Evolutionary conservation across 2,329 filamentous ascomycete genomes (phyloP).

Genomic region (Xylaria sp.): DNA sequence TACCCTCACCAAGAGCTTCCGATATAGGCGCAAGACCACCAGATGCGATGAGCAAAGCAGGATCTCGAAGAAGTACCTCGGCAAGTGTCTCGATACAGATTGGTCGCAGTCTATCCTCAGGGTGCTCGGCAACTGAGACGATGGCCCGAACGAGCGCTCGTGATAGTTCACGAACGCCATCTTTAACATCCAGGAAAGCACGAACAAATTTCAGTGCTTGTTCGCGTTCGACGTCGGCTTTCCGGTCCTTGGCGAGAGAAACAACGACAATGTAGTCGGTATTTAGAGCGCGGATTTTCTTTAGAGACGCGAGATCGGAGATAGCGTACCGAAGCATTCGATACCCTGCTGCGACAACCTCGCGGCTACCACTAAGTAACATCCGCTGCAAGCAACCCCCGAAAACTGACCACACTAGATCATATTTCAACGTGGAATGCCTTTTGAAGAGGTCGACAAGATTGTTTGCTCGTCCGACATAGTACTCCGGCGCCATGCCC

Average conservation of each 20-base stretch:
- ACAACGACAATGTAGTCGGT: constrained; percentile 92
- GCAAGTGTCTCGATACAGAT: constrained; percentile 93
- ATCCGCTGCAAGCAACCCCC: constrained; percentile 92
- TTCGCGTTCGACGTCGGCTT: constrained; percentile 95
- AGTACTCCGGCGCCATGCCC: constrained; percentile 90
- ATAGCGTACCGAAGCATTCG: constrained; percentile 93
- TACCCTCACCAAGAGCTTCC: constrained; percentile 89
- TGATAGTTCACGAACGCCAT: constrained; percentile 86
- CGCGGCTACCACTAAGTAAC: constrained; percentile 92
- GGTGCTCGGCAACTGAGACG: constrained; percentile 85
- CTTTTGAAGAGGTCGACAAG: constrained; percentile 96
- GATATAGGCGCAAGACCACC: constrained; percentile 86
- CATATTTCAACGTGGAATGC: constrained; percentile 92
- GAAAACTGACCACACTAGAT: constrained; percentile 94
- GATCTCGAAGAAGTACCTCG: constrained; percentile 87
- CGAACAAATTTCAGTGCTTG: constrained; percentile 96
- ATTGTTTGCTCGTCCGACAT: constrained; percentile 89
- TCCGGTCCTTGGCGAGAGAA: constrained; percentile 92
- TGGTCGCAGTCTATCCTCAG: constrained; percentile 82
- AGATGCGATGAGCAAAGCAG: constrained; percentile 77
- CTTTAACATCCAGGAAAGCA: constrained; percentile 93
- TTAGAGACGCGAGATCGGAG: constrained; percentile 86
- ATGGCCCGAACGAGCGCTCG: constrained; percentile 86
- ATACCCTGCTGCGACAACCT: constrained; percentile 94
- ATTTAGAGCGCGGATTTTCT: constrained; percentile 84